Evolutionary conservation across 805 yeast species (phyloP), one percentile per base, ranked within the genome.

Genomic region (Zygosaccharomyces rouxii): DNA sequence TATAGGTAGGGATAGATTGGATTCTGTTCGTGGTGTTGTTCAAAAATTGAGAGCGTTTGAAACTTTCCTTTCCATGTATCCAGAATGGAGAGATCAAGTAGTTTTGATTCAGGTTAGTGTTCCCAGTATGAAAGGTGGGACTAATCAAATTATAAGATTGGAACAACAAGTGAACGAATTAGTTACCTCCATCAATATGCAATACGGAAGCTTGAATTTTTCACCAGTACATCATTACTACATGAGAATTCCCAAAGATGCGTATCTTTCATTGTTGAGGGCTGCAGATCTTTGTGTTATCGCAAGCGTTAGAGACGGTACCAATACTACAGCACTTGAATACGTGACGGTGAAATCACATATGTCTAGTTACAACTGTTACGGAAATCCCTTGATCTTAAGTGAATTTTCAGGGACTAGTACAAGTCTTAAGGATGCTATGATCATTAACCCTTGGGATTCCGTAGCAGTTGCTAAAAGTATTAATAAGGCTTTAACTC

Each of bases 401-500:
- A 86, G 96, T 19, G 99, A 94, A 70, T 94, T 94, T 63, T 86
- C 95, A 48, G 99, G 99, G 39, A 83, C 95, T 3, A 80, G 89
- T 0, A 71, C 86, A 2, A 84, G 84, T 2, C 66, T 86, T 47
- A 75, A 74, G 47, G 87, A 84, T 52, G 87, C 96, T 0, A 75
- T 87, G 44, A 79, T 85, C 54, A 94, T 94, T 30, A 94, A 94
- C 58, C 99, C 99, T 6, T 94, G 97, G 96, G 98, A 94, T 69
- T 77, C 95, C 0, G 92, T 88, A 22, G 96, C 96, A 1, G 92
- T 92, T 31, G 92, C 99, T 1, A 85, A 81, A 58, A 78, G 89
- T 5, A 85, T 95, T 48, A 74, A 89, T 63, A 80, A 79, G 44
- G 78, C 89, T 43, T 74, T 94, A 18, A 57, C 66, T 19, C 74